Base-by-base conservation (phyloP, 2,329 filamentous ascomycete genomes). In the Botrytis medusae region DNA sequence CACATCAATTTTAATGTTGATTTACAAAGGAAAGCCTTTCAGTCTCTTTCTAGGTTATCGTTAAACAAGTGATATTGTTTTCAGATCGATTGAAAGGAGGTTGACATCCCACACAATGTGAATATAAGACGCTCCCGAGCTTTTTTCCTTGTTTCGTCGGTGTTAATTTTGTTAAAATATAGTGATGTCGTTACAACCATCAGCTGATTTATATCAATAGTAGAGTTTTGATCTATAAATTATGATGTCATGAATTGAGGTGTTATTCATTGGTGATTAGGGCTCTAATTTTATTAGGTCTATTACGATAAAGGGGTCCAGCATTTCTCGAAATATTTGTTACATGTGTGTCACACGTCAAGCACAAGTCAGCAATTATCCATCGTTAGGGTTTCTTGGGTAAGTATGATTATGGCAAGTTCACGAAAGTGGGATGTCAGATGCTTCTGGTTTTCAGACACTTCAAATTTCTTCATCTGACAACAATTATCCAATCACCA, bases 11-110 rank as follows among this genome's bases (percentile, higher is more conserved):
- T 32, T 7, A 14, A 57, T 57, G 2, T 4, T 18, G 4, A 57
- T 57, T 29, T 9, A 32, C 14, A 2, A 18, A 18, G 1, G 0
- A 32, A 8, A 1, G 1, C 9, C 6, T 57, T 32, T 9, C 4
- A 57, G 7, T 7, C 25, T 1, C 48, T 29, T 54, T 6, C 6
- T 10, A 18, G 8, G 1, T 46, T 46, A 7, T 8, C 20, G 7
- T 46, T 8, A 20, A 46, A 1, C 18, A 42, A 5, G 44, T 20
- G 20, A 8, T 7, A 20, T 22, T 20, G 20, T 20, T 22, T 8
- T 46, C 44, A 1, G 14, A 46, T 46, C 44, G 44, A 7, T 46
- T 46, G 44, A 16, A 46, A 46, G 42, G 16, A 44, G 42, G 18
- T 44, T 42, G 14, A 18, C 4, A 7, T 44, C 16, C 4, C 14